Evolutionary conservation across 2,329 filamentous ascomycete genomes (phyloP).

Genomic region (Cladosporium austrohemisphaericum): DNA sequence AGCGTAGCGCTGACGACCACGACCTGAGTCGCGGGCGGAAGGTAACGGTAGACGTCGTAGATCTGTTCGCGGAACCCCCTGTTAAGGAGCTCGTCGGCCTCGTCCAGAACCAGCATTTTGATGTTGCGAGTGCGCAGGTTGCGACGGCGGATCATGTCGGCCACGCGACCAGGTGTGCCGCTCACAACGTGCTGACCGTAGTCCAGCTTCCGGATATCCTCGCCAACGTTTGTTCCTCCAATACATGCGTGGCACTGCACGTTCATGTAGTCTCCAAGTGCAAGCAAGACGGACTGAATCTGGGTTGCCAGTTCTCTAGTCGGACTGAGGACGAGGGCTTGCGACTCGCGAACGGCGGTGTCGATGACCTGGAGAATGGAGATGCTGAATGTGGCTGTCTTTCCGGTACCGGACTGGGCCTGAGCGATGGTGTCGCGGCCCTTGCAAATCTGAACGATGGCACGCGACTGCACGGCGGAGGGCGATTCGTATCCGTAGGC

Average conservation of each 20-base stretch:
- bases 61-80: slow-evolving; percentile 99
- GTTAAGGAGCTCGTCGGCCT: slow-evolving; percentile 94
- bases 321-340: slow-evolving; percentile 95
- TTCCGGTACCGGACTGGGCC: slow-evolving; percentile 98
- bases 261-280: slow-evolving; percentile 99
- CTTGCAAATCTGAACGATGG: slow-evolving; percentile 98
- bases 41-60: slow-evolving; percentile 99
- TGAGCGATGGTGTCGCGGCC: slow-evolving; percentile 98
- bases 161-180: slow-evolving; percentile 95
- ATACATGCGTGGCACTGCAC: slow-evolving; percentile 99
- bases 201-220: slow-evolving; percentile 96
- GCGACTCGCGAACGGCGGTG: slow-evolving; percentile 88
- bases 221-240: slow-evolving; percentile 94
- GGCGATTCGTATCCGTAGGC: slow-evolving; percentile 98
- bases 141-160: slow-evolving; percentile 99
- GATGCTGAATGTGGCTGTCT: slow-evolving; percentile 99
- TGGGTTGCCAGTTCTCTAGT: slow-evolving; percentile 98
- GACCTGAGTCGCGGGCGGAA: slow-evolving; percentile 96
- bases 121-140: slow-evolving; percentile 95
- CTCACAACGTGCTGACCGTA: slow-evolving; percentile 97
- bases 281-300: slow-evolving; percentile 98
- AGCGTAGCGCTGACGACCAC: slow-evolving; percentile 97
- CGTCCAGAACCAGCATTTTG: slow-evolving; percentile 99
- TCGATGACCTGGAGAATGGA: slow-evolving; percentile 99
- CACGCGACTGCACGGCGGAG: slow-evolving; percentile 94